Conservation (phyloP, 495 filamentous ascomycete genomes). For the Daldinia concentrica region DNA sequence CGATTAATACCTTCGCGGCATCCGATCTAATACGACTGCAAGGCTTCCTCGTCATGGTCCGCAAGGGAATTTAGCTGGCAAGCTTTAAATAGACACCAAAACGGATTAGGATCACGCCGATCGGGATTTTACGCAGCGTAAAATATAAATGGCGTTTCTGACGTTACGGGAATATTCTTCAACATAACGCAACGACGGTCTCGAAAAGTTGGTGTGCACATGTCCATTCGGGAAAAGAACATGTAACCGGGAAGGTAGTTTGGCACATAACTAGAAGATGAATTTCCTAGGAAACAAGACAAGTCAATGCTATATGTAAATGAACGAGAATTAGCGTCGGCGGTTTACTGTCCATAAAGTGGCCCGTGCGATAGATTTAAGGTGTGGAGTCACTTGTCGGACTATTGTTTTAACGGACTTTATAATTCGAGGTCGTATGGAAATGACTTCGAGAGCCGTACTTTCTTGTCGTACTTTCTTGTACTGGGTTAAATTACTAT, state of each 20-base stretch:
- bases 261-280: slow-evolving; percentile 28
- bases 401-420: slow-evolving; percentile 30
- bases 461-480: too few species aligned
- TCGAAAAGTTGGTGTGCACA: background rate
- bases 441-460: too few species aligned
- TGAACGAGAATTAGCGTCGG: slow-evolving; percentile 19
- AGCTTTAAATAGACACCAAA: slow-evolving; percentile 11
- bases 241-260: slow-evolving; percentile 1
- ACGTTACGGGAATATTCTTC: background rate
- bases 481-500: background rate
- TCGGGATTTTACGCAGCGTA: slow-evolving; percentile 8
- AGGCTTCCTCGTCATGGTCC: slow-evolving; percentile 30
- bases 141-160: background rate
- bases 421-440: slow-evolving; percentile 4
- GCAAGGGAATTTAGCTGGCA: slow-evolving; percentile 10
- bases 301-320: slow-evolving; percentile 16
- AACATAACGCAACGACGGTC: slow-evolving; percentile 1
- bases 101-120: slow-evolving; percentile 24
- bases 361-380: slow-evolving; percentile 22
- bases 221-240: background rate
- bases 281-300: slow-evolving; percentile 31
- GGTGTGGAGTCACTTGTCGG: slow-evolving; percentile 21
- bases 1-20: slow-evolving; percentile 8
- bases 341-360: background rate
- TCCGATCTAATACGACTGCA: slow-evolving; percentile 10